These are phyloP conservation scores for Globisporangium camurandrum DNA, from an alignment of 352 stramenopile species.

Conservation along the genomic window DNA sequence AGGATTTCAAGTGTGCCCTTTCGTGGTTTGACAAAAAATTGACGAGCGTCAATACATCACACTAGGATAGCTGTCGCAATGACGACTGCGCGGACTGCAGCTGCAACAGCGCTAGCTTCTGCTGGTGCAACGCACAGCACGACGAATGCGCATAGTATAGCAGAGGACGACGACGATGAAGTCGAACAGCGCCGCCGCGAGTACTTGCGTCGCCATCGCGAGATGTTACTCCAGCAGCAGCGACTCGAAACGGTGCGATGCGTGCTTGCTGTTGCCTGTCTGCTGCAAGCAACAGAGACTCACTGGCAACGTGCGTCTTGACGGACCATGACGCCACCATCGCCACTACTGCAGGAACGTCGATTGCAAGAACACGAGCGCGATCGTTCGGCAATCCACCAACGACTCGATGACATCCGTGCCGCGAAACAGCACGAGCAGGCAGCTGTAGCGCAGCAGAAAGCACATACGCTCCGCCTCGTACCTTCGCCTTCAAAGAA, in stretches of 20 bases:
- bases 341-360: slow-evolving; percentile 27
- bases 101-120: no score
- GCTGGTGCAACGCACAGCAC: neutral
- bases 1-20: no score
- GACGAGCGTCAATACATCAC: no score
- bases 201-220: slow-evolving; percentile 36
- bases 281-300: neutral
- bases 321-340: no score
- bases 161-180: slow-evolving; percentile 9
- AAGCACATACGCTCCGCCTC: neutral
- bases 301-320: neutral
- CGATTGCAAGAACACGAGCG: slow-evolving; percentile 20
- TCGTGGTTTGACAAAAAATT: no score
- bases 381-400: slow-evolving; percentile 21
- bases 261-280: no score
- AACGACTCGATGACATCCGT: slow-evolving; percentile 19
- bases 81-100: neutral
- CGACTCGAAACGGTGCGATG: slow-evolving; percentile 46
- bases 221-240: slow-evolving; percentile 39
- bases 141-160: no score
- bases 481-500: neutral
- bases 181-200: slow-evolving; percentile 30
- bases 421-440: slow-evolving; percentile 11
- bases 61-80: no score
- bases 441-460: neutral